phyloP scores from a whole-genome alignment of 352 stramenopile species.

The Globisporangium megalacanthum region DNA sequence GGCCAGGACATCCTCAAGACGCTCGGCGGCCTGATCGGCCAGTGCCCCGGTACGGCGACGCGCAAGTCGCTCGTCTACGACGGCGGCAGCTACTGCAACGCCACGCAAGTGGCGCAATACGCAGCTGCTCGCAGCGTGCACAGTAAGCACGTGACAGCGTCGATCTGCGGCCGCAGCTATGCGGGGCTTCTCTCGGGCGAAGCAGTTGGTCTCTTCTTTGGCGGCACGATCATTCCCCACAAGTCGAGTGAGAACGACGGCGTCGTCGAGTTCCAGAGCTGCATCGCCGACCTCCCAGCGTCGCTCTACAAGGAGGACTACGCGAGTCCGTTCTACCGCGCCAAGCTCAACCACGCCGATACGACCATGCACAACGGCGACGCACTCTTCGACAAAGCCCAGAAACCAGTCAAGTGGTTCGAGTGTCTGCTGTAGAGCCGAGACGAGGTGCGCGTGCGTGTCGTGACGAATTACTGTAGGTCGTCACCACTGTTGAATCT shows the following conservation, averaged over 20 bases:
- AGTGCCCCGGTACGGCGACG: slow-evolving; percentile 24
- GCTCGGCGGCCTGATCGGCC: slow-evolving; percentile 25
- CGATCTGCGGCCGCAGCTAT: slow-evolving; percentile 36
- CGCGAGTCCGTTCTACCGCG: slow-evolving; percentile 43
- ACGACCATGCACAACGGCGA: slow-evolving; percentile 58
- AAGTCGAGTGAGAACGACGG: slow-evolving; percentile 18
- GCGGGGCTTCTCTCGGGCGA: slow-evolving; percentile 33
- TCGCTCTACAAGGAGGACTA: slow-evolving; percentile 36
- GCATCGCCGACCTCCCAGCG: slow-evolving; percentile 25
- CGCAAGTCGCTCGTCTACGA: slow-evolving; percentile 38
- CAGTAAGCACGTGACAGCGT: slow-evolving; percentile 23
- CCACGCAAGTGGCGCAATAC: slow-evolving; percentile 20
- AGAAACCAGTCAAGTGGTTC: slow-evolving; percentile 71
- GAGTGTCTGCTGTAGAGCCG: slow-evolving; percentile 46
- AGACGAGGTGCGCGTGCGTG: slow-evolving; percentile 18
- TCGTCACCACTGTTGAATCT: no score
- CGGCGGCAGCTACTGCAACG: slow-evolving; percentile 14
- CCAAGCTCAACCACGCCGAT: slow-evolving; percentile 61
- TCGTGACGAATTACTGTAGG: neutral
- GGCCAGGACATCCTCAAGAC: slow-evolving; percentile 21
- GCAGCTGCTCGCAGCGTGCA: slow-evolving; percentile 26
- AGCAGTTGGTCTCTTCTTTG: slow-evolving; percentile 16
- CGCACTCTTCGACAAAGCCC: slow-evolving; percentile 31
- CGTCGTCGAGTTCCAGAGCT: slow-evolving; percentile 56
- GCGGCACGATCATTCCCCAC: slow-evolving; percentile 13